phyloP scores from a whole-genome alignment of 257 asterid genomes.

The Penstemon newberryi region DNA sequence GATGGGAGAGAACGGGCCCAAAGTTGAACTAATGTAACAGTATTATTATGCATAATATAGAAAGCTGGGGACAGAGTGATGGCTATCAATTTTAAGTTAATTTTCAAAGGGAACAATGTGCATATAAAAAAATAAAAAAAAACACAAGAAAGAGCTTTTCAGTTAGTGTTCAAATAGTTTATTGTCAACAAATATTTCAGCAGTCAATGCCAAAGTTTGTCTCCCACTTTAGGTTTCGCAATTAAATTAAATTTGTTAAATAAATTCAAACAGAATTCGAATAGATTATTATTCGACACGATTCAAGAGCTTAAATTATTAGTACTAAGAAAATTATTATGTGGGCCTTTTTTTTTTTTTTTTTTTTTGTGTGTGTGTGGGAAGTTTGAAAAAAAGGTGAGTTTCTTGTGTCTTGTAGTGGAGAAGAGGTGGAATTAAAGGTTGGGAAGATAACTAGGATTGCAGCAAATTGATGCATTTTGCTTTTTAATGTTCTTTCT shows the following conservation, averaged over 20 bases:
- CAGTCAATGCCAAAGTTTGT: conserved; percentile 31
- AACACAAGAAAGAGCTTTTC: neutral
- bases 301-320: too few relatives aligned
- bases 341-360: conserved; percentile 19
- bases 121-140: conserved; percentile 8
- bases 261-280: too few relatives aligned
- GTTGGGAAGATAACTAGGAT: conserved; percentile 12
- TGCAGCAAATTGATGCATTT: conserved; percentile 15
- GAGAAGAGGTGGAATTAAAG: conserved; percentile 48
- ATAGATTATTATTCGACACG: too few relatives aligned
- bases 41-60: conserved; percentile 22
- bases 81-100: conserved; percentile 31
- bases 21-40: conserved; percentile 1
- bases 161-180: conserved; percentile 31
- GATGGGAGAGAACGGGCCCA: conserved; percentile 36
- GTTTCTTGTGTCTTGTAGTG: conserved; percentile 44
- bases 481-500: conserved; percentile 3
- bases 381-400: conserved; percentile 5
- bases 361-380: too few relatives aligned
- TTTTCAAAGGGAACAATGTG: conserved; percentile 30
- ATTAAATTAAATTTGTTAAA: neutral
- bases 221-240: conserved; percentile 37
- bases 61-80: conserved; percentile 32
- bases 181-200: conserved; percentile 39
- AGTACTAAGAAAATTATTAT: neutral